Evolutionary conservation across 495 filamentous ascomycete species (phyloP), one percentile per base, ranked within the genome.

Genomic region (Penicillium paradoxum): DNA sequence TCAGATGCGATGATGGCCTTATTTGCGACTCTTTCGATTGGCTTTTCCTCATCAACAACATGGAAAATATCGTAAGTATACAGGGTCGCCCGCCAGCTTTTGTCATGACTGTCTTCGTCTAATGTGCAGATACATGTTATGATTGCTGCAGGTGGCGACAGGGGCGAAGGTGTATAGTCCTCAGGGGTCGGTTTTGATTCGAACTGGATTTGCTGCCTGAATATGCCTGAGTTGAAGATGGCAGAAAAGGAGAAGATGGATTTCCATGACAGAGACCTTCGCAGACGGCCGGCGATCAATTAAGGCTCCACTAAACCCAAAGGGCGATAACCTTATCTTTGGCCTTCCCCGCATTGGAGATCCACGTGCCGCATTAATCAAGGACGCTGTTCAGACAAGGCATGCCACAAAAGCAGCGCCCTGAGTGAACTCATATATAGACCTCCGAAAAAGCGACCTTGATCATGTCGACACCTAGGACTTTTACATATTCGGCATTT

Each of bases 391-490:
- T 3, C 7, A 27, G 7, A 27, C 3, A 27, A 7, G 24, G 3
- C 24, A 5, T 21, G 15, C 15, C n/a, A 38, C 7, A 2, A 38
- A 38, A 1, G 37, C 18, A 13, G 37, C 14, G 14, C 6, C 14
- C 2, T 39, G 8, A 6, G 21, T 21, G 37, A 8, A 10, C 37
- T 40, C 10, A 40, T 22, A 22, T 10, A 34, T 46, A 46, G 15
- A 32, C 14, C 3, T 46, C 44, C 13, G 29, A 30, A 22, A 34
- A 34, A 30, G 27, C 15, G 1, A 66, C 66, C 55, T 76, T 78
- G 64, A 77, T 76, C 34, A 72, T 58, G 57, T 76, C 74, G 42
- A 74, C 70, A 21, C 68, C 75, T 14, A 36, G 2, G 13, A 7
- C 24, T 27, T 3, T 27, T 7, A 27, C 7, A 27, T 27, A 27